Conservation (phyloP, 768 basidiomycete species). For the Leucocoprinus leucothites region DNA sequence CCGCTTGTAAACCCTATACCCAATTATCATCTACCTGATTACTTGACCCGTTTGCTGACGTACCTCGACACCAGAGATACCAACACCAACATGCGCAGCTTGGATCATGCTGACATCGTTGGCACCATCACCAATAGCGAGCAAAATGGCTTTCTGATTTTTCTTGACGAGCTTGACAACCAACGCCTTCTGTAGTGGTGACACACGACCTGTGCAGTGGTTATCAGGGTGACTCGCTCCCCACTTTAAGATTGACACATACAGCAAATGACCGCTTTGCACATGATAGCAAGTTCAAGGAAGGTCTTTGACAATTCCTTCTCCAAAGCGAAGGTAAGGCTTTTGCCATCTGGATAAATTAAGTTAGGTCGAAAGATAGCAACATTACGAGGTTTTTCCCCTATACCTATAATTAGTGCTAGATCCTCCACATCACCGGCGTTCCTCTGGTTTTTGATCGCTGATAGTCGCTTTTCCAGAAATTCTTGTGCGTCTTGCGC, state of each 20-base stretch:
- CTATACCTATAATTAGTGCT: conserved; percentile 87
- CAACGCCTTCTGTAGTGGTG: conserved; percentile 94
- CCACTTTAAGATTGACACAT: conserved; percentile 25
- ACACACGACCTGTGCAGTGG: conserved; percentile 75
- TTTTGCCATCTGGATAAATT: conserved; percentile 78
- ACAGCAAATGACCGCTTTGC: conserved; percentile 99
- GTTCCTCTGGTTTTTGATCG: conserved; percentile 90
- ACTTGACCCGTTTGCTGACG: not conserved
- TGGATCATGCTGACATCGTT: conserved; percentile 99
- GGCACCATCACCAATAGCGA: conserved; percentile 96
- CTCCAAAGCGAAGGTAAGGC: conserved; percentile 87
- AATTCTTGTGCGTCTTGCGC: conserved; percentile 81
- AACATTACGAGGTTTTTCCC: not conserved
- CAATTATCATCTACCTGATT: not conserved
- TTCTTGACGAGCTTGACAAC: conserved; percentile 99
- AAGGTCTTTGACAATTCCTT: conserved; percentile 89
- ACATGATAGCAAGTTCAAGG: conserved; percentile 94
- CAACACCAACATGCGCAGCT: conserved; percentile 95
- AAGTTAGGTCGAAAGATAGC: conserved; percentile 10
- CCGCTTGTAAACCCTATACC: conserved; percentile 90
- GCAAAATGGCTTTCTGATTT: conserved; percentile 87
- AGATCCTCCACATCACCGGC: conserved; percentile 93
- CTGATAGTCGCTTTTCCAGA: conserved; percentile 81
- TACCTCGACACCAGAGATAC: conserved; percentile 97
- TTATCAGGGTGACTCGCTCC: not conserved